phyloP scores from a whole-genome alignment of 83 land plant species.

The Isoetes engelmannii region DNA sequence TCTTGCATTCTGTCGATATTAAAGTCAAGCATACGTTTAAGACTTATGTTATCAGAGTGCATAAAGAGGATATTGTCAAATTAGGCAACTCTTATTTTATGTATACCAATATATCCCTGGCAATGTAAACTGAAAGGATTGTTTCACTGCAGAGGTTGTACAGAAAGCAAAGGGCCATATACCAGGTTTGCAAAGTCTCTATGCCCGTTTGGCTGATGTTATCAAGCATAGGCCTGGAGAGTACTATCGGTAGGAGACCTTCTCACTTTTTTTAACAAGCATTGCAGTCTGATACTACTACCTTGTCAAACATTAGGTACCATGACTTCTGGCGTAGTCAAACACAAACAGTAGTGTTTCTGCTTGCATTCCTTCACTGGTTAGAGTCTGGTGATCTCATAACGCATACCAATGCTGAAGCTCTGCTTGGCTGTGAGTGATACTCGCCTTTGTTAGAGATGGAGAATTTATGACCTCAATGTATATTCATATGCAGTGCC shows the following conservation, averaged over 20 bases:
- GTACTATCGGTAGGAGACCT: conserved; percentile 55
- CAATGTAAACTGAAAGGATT: background rate
- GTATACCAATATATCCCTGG: background rate
- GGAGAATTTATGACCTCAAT: background rate
- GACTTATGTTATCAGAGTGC: background rate
- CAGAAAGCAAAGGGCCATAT: conserved; percentile 55
- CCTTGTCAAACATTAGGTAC: conserved; percentile 40
- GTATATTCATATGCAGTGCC: conserved; percentile 44
- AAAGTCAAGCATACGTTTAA: too few species aligned
- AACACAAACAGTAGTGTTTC: conserved; percentile 57
- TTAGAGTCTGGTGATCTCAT: conserved; percentile 70
- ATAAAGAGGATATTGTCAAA: background rate
- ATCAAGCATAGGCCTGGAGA: conserved; percentile 59
- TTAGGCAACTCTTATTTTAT: background rate
- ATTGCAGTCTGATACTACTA: background rate
- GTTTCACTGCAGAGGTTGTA: conserved; percentile 38
- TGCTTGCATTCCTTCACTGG: conserved; percentile 76
- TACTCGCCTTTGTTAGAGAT: background rate
- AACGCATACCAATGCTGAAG: conserved; percentile 55
- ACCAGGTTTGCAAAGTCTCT: conserved; percentile 37
- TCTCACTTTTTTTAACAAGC: background rate
- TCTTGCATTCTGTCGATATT: too few species aligned
- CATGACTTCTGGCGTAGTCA: conserved; percentile 84
- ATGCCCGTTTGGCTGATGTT: conserved; percentile 48
- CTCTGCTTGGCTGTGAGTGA: conserved; percentile 62